These are phyloP conservation scores for Apophysomyces trapeziformis DNA, from an alignment of 371 early-diverging fungal genomes.

Conservation along the genomic window DNA sequence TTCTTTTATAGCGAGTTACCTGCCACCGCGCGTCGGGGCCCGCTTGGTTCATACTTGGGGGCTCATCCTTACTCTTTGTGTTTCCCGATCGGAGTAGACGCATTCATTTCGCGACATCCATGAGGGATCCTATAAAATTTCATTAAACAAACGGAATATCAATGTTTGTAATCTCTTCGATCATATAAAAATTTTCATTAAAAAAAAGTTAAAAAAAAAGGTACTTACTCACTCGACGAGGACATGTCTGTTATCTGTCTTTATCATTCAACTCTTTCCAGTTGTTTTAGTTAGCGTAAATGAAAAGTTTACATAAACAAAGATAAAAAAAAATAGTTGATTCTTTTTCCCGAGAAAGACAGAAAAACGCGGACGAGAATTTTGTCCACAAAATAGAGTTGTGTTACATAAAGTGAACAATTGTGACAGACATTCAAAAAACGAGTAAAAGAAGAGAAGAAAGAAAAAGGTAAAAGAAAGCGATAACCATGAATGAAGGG, in stretches of 20 bases:
- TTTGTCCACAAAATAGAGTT: neutral
- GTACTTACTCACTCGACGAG: neutral
- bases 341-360: neutral
- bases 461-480: neutral
- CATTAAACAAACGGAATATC: conserved; percentile 3
- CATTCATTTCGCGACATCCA: conserved; percentile 7
- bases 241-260: neutral
- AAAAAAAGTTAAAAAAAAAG: conserved; percentile 1
- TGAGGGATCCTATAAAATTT: conserved; percentile 5
- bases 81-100: conserved; percentile 8
- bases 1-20: conserved; percentile 33
- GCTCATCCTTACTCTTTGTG: neutral
- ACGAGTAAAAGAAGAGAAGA: neutral
- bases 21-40: conserved; percentile 27
- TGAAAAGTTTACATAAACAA: conserved; percentile 3
- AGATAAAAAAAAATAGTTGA: neutral
- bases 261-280: neutral
- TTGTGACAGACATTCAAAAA: too few species aligned
- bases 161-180: neutral
- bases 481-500: neutral
- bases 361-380: neutral
- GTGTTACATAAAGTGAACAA: conserved; percentile 2
- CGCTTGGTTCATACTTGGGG: neutral
- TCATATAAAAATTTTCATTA: neutral
- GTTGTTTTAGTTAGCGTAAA: neutral